These are phyloP conservation scores for Syncephalis plumigaleata DNA, from an alignment of 371 early-diverging fungal genomes.

Conservation along the genomic window DNA sequence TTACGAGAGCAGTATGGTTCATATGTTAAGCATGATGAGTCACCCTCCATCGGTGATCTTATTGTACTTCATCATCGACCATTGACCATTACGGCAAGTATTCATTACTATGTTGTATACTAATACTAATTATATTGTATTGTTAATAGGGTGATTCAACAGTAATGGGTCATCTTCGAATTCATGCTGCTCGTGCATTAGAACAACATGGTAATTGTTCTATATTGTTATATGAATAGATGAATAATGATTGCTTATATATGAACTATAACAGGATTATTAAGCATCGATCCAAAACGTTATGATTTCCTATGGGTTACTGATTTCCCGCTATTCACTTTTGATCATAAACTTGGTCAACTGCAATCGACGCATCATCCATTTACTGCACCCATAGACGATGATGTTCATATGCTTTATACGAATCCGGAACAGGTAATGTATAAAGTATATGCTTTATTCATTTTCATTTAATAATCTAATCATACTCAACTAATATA, in stretches of 20 bases:
- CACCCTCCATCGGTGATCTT: not conserved
- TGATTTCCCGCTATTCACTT: slow-evolving; percentile 76
- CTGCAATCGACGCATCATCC: slow-evolving; percentile 72
- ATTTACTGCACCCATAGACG: slow-evolving; percentile 67
- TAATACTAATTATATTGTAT: not conserved
- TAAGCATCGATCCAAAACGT: slow-evolving; percentile 21
- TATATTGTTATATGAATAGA: not conserved
- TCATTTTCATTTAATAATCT: too few species aligned
- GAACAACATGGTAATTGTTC: slow-evolving; percentile 24
- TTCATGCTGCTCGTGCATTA: slow-evolving; percentile 32
- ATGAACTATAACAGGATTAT: slow-evolving; percentile 10
- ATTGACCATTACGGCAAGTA: not conserved
- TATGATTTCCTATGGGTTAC: slow-evolving; percentile 76
- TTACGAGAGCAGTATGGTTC: too few species aligned
- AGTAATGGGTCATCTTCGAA: slow-evolving; percentile 48
- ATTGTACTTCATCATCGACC: not conserved
- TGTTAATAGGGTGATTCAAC: slow-evolving; percentile 54
- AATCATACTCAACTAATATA: too few species aligned
- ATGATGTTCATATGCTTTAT: slow-evolving; percentile 40
- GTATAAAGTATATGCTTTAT: too few species aligned
- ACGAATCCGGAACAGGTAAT: slow-evolving; percentile 33
- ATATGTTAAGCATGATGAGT: not conserved
- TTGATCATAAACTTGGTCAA: slow-evolving; percentile 20
- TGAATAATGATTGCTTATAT: not conserved
- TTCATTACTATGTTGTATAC: not conserved